A percentile compares a stretch with the other conserved stretches of the same genome.
Evolutionary conservation across 225 moss, liverwort and hornwort species (phyloP).

Genomic region (Pseudisothecium myosuroides): DNA sequence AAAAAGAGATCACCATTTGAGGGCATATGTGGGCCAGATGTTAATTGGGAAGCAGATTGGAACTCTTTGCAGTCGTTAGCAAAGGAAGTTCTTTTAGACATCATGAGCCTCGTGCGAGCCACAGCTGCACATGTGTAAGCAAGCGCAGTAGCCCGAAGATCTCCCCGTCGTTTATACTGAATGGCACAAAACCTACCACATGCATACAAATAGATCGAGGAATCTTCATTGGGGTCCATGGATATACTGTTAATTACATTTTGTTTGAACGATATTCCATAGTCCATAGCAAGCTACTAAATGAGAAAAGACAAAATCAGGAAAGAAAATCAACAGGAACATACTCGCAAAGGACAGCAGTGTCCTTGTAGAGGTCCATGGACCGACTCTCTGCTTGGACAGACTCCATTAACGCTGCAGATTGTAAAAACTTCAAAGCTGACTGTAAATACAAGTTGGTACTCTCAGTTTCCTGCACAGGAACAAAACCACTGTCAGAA

Average conservation of each 20-base stretch:
- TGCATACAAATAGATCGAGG: background rate
- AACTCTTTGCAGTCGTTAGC: constrained; percentile 68
- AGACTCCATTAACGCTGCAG: constrained; percentile 68
- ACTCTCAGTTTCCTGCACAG: constrained; percentile 40
- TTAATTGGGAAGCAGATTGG: constrained; percentile 38
- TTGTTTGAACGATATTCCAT: background rate
- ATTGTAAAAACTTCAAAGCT: constrained; percentile 76
- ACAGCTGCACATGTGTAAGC: constrained; percentile 88
- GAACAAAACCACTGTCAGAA: constrained; percentile 1
- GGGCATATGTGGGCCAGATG: constrained; percentile 30
- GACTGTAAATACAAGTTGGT: constrained; percentile 84
- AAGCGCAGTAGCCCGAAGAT: constrained; percentile 83
- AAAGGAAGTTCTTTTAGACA: constrained; percentile 48
- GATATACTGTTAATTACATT: background rate
- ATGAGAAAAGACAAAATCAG: background rate
- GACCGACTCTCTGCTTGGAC: constrained; percentile 42
- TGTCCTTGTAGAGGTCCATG: constrained; percentile 71
- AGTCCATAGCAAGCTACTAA: background rate
- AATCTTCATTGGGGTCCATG: background rate
- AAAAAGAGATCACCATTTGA: constrained; percentile 40
- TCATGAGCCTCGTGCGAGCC: constrained; percentile 65
- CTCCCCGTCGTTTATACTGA: constrained; percentile 65
- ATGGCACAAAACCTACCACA: constrained; percentile 72
- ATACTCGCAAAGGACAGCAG: constrained; percentile 90
- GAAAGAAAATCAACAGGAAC: background rate